A percentile compares a stretch with the other conserved stretches of the same genome.
These are phyloP conservation scores for Gentiana macrophylla DNA, from an alignment of 257 asterid genomes.

Conservation along the genomic window DNA sequence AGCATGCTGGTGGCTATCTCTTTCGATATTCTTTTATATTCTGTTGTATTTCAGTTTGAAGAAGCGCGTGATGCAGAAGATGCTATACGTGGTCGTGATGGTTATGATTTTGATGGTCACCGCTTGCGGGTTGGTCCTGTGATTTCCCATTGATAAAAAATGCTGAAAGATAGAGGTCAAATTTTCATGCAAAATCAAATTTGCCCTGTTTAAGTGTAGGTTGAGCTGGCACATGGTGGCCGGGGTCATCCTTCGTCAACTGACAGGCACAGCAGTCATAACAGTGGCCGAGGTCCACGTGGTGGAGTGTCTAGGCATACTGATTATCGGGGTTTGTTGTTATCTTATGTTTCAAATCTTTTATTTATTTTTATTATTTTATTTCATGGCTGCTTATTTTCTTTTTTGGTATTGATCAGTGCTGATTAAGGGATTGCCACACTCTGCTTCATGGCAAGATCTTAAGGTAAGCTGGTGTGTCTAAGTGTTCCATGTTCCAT, in stretches of 20 bases:
- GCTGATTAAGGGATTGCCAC: constrained; percentile 72
- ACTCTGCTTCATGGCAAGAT: constrained; percentile 99
- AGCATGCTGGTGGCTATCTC: neutral
- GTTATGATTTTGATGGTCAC: constrained; percentile 93
- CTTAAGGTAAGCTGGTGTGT: constrained; percentile 48
- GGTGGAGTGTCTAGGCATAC: constrained; percentile 84
- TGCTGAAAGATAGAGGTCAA: no score
- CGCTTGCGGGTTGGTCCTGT: constrained; percentile 68
- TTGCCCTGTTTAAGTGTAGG: constrained; percentile 25
- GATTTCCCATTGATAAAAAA: neutral
- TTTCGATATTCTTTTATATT: neutral
- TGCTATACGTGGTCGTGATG: constrained; percentile 99
- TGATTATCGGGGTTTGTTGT: constrained; percentile 56
- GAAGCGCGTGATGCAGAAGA: constrained; percentile 98
- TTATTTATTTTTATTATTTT: neutral
- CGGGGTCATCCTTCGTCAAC: constrained; percentile 71
- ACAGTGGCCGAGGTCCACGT: constrained; percentile 33
- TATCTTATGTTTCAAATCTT: constrained; percentile 4
- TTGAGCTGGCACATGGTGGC: constrained; percentile 99
- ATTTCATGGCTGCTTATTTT: constrained; percentile 7
- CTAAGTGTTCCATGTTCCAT: no score
- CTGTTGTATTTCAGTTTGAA: constrained; percentile 52
- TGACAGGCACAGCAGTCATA: constrained; percentile 48
- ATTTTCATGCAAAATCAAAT: no score
- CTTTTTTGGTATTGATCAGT: constrained; percentile 31